These are phyloP conservation scores for Tilletia indica DNA, from an alignment of 1,284 basidiomycete species.

Conservation along the genomic window DNA sequence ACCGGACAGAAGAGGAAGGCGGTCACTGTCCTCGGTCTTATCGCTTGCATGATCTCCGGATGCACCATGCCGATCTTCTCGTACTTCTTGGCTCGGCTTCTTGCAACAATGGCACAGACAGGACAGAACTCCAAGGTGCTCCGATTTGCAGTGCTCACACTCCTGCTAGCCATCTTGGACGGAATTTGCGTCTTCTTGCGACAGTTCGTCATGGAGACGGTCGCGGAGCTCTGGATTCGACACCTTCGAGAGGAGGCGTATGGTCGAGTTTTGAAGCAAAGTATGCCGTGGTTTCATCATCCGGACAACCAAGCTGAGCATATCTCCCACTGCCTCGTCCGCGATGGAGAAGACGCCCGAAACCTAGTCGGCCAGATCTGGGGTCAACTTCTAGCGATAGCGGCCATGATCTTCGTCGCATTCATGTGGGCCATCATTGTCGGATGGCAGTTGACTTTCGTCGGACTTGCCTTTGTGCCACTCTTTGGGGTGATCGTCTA, in stretches of 20 bases:
- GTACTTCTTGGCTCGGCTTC: conserved; percentile 76
- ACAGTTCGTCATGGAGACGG: conserved; percentile 61
- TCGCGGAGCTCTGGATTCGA: conserved; percentile 75
- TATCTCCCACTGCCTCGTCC: conserved; percentile 77
- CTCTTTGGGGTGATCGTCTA: conserved; percentile 75
- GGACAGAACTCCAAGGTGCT: conserved; percentile 62
- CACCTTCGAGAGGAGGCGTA: conserved; percentile 67
- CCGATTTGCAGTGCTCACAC: conserved; percentile 58
- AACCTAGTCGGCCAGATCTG: conserved; percentile 73
- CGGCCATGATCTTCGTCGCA: conserved; percentile 64
- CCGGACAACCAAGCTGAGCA: conserved; percentile 64
- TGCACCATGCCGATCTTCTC: conserved; percentile 88
- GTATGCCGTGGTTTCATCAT: conserved; percentile 85
- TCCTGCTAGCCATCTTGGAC: conserved; percentile 72
- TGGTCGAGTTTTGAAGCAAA: conserved; percentile 70
- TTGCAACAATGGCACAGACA: conserved; percentile 60
- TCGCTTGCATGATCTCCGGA: conserved; percentile 65
- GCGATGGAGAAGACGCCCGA: conserved; percentile 87
- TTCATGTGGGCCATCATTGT: conserved; percentile 76
- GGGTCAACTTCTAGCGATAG: conserved; percentile 60
- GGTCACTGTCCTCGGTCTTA: conserved; percentile 68
- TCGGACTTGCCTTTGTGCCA: conserved; percentile 81
- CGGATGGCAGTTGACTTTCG: conserved; percentile 91
- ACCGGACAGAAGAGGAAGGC: conserved; percentile 75
- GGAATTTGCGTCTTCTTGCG: conserved; percentile 72